Evolutionary conservation across 176 grass and related monocot genomes (phyloP).

Genomic region (Phoenix dactylifera): DNA sequence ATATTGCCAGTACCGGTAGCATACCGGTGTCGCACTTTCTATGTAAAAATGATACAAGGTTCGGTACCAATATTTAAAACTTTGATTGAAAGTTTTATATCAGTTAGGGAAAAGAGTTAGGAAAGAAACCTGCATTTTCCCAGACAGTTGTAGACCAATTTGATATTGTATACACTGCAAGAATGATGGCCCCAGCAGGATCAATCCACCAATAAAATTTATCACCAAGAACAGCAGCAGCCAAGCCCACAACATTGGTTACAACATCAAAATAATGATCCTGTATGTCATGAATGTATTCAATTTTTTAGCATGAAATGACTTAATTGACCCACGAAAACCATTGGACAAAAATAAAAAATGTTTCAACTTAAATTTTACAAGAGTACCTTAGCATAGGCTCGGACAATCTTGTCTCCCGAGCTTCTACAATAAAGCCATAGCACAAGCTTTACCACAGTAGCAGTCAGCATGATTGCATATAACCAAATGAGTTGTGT

Average conservation of each 20-base stretch:
- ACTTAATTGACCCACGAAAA: no score
- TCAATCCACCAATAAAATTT: constrained; percentile 26
- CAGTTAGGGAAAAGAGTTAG: not conserved
- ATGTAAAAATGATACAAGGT: no score
- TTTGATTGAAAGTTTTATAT: no score
- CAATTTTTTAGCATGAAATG: no score
- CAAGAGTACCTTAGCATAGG: constrained; percentile 15
- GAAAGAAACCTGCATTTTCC: constrained; percentile 23
- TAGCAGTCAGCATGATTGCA: constrained; percentile 18
- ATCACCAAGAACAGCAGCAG: constrained; percentile 20
- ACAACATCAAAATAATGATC: constrained; percentile 29
- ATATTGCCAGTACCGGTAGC: no score
- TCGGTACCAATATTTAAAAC: no score
- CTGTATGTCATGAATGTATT: not conserved
- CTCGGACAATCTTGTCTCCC: constrained; percentile 18
- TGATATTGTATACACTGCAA: constrained; percentile 19
- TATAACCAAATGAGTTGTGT: constrained; percentile 10
- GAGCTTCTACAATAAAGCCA: constrained; percentile 27
- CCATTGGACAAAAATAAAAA: no score
- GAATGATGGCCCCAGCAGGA: constrained; percentile 18
- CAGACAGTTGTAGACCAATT: constrained; percentile 28
- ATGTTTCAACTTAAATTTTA: no score
- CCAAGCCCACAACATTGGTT: constrained; percentile 18
- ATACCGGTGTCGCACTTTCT: no score
- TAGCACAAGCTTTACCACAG: constrained; percentile 17